A percentile compares a stretch with the other conserved stretches of the same genome.
Evolutionary conservation across 1,284 basidiomycete genomes (phyloP).

Genomic region (Naganishia sp.): DNA sequence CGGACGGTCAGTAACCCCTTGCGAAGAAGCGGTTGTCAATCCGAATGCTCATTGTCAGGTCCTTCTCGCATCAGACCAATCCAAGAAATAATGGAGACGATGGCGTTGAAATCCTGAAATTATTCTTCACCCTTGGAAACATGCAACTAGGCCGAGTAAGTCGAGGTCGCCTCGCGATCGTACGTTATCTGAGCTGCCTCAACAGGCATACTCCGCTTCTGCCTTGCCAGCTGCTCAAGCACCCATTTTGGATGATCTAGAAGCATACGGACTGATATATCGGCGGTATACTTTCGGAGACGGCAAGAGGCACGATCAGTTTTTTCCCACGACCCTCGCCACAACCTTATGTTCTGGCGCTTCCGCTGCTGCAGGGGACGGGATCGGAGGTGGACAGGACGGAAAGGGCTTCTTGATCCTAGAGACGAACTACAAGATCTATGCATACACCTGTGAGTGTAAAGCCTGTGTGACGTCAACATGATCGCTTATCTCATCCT

Average conservation of each 20-base stretch:
- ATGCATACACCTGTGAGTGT: slow-evolving; percentile 87
- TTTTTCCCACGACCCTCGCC: slow-evolving; percentile 93
- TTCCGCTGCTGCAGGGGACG: neutral
- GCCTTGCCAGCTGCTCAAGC: slow-evolving; percentile 76
- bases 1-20: slow-evolving; percentile 42
- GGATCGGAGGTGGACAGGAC: slow-evolving; percentile 37
- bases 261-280: slow-evolving; percentile 93
- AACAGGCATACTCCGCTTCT: slow-evolving; percentile 83
- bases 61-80: slow-evolving; percentile 6
- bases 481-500: slow-evolving; percentile 4
- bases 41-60: slow-evolving; percentile 14
- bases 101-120: slow-evolving; percentile 87
- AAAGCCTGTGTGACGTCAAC: neutral
- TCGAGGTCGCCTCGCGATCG: slow-evolving; percentile 33
- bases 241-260: slow-evolving; percentile 86
- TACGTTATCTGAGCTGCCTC: neutral
- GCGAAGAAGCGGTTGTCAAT: neutral
- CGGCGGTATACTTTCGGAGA: slow-evolving; percentile 62
- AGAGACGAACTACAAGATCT: slow-evolving; percentile 97
- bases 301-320: slow-evolving; percentile 59
- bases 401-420: slow-evolving; percentile 89
- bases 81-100: slow-evolving; percentile 79
- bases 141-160: slow-evolving; percentile 83
- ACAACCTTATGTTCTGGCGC: slow-evolving; percentile 72
- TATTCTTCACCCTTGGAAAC: slow-evolving; percentile 92